A percentile compares a stretch with the other conserved stretches of the same genome.
Conservation (phyloP, 306 rosid genomes). For the Oemleria cerasiformis region DNA sequence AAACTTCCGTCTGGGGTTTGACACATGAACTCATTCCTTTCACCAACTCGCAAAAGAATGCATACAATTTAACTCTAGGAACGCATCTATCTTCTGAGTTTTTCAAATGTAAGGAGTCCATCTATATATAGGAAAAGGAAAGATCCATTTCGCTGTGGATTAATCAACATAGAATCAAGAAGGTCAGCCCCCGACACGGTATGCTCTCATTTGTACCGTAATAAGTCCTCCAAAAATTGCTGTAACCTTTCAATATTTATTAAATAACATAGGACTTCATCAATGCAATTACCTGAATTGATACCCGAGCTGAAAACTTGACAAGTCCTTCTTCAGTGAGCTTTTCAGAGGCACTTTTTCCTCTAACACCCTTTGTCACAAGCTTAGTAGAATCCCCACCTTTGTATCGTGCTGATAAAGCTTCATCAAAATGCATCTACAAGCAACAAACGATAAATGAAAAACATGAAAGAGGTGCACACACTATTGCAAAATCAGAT, state of each 20-base stretch:
- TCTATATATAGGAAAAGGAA: neutral
- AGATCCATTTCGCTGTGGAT: neutral
- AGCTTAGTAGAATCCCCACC: conserved; percentile 83
- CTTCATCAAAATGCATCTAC: conserved; percentile 97
- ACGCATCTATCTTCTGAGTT: neutral
- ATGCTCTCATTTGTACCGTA: too few relatives aligned
- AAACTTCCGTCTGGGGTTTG: too few relatives aligned
- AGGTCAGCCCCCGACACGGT: neutral
- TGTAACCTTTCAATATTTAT: neutral
- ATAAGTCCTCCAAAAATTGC: too few relatives aligned
- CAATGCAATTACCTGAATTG: conserved; percentile 75
- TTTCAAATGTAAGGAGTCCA: neutral
- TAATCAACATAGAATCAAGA: neutral
- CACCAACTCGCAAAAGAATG: neutral
- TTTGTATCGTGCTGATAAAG: conserved; percentile 77
- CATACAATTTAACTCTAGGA: neutral
- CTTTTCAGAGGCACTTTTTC: conserved; percentile 76
- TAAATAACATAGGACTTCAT: neutral
- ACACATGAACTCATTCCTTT: neutral
- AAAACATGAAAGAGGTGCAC: conserved; percentile 3
- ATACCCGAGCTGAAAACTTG: conserved; percentile 80
- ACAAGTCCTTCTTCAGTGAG: conserved; percentile 95
- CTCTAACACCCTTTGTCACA: conserved; percentile 74
- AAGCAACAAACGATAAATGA: conserved; percentile 18
- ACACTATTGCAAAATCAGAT: conserved; percentile 17